Evolutionary conservation across 176 grass and related monocot genomes (phyloP).

Genomic region (Carex myosuroides): DNA sequence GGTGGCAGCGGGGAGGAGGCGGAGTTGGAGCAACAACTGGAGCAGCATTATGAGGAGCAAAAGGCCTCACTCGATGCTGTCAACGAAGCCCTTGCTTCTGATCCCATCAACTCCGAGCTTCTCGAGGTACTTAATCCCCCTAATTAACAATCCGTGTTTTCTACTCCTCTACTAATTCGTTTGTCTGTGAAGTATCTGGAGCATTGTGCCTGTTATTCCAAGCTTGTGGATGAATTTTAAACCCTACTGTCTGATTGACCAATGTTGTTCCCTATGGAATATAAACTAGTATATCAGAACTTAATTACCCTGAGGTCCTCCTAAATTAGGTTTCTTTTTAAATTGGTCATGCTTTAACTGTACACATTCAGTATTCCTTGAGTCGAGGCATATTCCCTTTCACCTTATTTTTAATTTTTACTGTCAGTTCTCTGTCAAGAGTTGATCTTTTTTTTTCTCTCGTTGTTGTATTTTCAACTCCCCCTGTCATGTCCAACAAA

Average conservation of each 20-base stretch:
- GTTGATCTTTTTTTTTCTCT: background rate
- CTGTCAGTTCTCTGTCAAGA: background rate
- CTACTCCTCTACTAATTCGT: background rate
- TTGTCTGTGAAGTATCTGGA: background rate
- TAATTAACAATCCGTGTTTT: background rate
- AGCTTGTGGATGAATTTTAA: background rate
- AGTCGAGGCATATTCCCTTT: background rate
- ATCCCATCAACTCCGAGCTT: slow-evolving; percentile 66
- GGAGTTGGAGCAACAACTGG: slow-evolving; percentile 65
- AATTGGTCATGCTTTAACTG: background rate
- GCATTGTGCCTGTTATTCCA: background rate
- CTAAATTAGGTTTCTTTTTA: background rate
- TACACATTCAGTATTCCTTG: background rate
- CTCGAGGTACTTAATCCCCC: slow-evolving; percentile 37
- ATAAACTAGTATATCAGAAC: background rate
- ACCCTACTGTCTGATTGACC: background rate
- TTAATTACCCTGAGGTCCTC: background rate
- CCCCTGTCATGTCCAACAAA: background rate
- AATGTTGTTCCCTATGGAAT: background rate
- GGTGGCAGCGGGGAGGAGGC: slow-evolving; percentile 31
- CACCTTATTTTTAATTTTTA: background rate
- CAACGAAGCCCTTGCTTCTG: slow-evolving; percentile 74
- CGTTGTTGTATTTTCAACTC: background rate
- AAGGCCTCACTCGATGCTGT: slow-evolving; percentile 67
- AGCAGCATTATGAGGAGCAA: slow-evolving; percentile 37